Evolutionary conservation across 495 filamentous ascomycete species (phyloP).

Genomic region (Penicillium tannophilum): DNA sequence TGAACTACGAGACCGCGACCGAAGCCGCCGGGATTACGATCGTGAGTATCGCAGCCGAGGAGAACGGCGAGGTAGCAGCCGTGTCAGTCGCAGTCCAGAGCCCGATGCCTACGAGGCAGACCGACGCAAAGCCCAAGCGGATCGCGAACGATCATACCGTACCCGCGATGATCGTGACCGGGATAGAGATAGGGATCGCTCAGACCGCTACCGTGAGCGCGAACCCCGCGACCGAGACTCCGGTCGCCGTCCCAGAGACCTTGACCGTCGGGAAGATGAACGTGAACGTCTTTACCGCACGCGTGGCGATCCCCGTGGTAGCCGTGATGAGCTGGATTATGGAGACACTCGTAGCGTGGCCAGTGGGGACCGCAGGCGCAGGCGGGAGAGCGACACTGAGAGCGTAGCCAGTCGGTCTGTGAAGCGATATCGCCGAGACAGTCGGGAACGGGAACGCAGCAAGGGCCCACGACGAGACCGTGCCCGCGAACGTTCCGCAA

Average conservation of each 20-base stretch:
- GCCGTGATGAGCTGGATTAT: slow-evolving; percentile 82
- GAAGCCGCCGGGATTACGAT: slow-evolving; percentile 58
- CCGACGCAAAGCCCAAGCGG: slow-evolving; percentile 80
- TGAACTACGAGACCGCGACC: slow-evolving; percentile 58
- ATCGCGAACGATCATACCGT: slow-evolving; percentile 84
- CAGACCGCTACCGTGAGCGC: slow-evolving; percentile 59
- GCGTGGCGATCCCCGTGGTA: slow-evolving; percentile 73
- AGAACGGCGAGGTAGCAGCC: slow-evolving; percentile 61
- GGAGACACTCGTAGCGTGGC: slow-evolving; percentile 67
- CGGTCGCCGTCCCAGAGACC: slow-evolving; percentile 48
- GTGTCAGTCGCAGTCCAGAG: slow-evolving; percentile 76
- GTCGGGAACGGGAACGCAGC: slow-evolving; percentile 48
- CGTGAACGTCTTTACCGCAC: slow-evolving; percentile 82
- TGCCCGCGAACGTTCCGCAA: slow-evolving; percentile 58
- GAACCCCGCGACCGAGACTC: slow-evolving; percentile 62
- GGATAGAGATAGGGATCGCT: slow-evolving; percentile 43
- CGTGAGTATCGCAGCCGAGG: slow-evolving; percentile 54
- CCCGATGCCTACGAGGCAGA: slow-evolving; percentile 87
- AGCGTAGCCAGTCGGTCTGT: slow-evolving; percentile 64
- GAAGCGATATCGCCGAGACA: slow-evolving; percentile 49
- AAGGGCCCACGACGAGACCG: slow-evolving; percentile 65
- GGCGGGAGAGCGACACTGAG: slow-evolving; percentile 76
- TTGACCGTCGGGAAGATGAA: slow-evolving; percentile 68
- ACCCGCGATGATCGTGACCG: slow-evolving; percentile 61
- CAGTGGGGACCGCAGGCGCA: slow-evolving; percentile 53